Evolutionary conservation across 495 filamentous ascomycete genomes (phyloP).

Genomic region (Penicillium steckii): DNA sequence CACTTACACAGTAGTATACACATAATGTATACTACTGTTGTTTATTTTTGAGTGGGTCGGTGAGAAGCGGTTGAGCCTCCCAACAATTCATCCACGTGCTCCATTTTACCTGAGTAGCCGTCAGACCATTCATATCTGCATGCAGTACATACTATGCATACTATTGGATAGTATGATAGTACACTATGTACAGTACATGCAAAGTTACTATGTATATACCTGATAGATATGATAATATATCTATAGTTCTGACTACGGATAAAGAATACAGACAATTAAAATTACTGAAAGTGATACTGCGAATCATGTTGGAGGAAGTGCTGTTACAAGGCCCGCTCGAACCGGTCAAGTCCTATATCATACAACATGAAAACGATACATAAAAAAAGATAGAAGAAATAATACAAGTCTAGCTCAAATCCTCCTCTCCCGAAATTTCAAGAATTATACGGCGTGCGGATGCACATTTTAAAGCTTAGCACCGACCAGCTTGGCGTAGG

Average conservation of each 20-base stretch:
- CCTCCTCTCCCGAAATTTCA: constrained; percentile 7
- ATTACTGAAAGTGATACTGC: constrained; percentile 13
- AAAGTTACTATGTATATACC: background rate
- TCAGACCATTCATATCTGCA: constrained; percentile 17
- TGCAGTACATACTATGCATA: background rate
- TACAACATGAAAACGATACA: constrained; percentile 43
- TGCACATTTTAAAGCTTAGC: constrained; percentile 78
- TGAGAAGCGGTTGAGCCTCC: constrained; percentile 28
- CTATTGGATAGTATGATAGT: background rate
- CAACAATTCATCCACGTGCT: constrained; percentile 27
- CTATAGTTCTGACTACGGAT: no score
- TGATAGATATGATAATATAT: no score
- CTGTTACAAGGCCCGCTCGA: constrained; percentile 50
- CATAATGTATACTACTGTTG: no score
- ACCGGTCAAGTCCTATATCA: constrained; percentile 46
- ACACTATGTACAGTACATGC: no score
- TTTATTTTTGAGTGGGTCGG: constrained; percentile 20
- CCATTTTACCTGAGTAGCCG: constrained; percentile 28
- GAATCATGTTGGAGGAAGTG: constrained; percentile 33
- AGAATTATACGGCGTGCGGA: background rate
- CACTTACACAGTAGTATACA: no score
- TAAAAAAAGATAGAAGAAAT: constrained; percentile 32
- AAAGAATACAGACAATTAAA: no score
- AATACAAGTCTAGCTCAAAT: constrained; percentile 20
- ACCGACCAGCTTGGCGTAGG: constrained; percentile 91